Conservation (phyloP, 495 filamentous ascomycete genomes). For the Coniosporium apollinis region DNA sequence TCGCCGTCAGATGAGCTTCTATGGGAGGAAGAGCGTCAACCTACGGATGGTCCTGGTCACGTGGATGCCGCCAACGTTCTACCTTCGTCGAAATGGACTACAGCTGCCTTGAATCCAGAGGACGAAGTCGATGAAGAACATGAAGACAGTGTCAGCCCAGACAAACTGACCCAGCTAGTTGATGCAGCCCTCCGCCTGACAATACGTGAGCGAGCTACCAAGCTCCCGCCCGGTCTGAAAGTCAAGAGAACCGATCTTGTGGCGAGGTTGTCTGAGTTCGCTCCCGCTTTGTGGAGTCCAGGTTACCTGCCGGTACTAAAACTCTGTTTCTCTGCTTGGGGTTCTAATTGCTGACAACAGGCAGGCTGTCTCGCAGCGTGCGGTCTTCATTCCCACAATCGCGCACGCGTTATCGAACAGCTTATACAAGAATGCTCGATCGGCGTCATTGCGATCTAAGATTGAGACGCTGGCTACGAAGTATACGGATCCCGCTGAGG, state of each 20-base stretch:
- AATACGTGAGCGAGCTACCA: slow-evolving; percentile 7
- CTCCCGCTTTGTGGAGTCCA: slow-evolving; percentile 17
- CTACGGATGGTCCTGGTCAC: neutral
- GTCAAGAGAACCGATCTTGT: slow-evolving; percentile 4
- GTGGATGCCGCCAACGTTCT: neutral
- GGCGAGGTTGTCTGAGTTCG: slow-evolving; percentile 10
- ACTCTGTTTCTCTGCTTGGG: neutral
- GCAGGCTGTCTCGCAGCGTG: slow-evolving; percentile 13
- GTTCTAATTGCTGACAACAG: slow-evolving; percentile 1
- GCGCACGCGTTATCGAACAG: slow-evolving; percentile 10
- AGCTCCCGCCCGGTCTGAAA: slow-evolving; percentile 9
- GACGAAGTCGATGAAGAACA: neutral
- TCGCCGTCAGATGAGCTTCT: neutral
- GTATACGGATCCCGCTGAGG: neutral
- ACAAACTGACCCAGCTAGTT: slow-evolving; percentile 5
- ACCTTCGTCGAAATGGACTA: neutral
- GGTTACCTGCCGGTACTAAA: slow-evolving; percentile 13
- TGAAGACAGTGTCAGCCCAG: neutral
- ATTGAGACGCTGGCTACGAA: slow-evolving; percentile 2
- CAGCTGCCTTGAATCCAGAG: neutral
- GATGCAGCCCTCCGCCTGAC: slow-evolving; percentile 14
- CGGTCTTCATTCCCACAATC: slow-evolving; percentile 17
- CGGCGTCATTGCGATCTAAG: slow-evolving; percentile 7
- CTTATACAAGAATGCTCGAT: slow-evolving; percentile 3
- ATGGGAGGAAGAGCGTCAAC: neutral